Evolutionary conservation across 169 alveolate species (phyloP).

Genomic region (Plasmodium gallinaceum): DNA sequence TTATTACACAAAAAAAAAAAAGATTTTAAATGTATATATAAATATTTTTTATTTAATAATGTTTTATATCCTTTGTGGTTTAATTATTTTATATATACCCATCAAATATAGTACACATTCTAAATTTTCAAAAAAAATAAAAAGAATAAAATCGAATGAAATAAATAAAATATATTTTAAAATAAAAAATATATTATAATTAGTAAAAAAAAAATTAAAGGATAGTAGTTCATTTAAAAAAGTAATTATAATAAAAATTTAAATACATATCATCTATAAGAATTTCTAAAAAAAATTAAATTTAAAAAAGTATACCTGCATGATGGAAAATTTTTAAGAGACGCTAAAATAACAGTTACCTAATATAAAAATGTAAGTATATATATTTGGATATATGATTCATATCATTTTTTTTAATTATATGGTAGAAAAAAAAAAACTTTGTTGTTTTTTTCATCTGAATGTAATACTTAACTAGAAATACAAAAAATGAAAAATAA

Average conservation of each 20-base stretch:
- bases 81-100: slow-evolving; percentile 24
- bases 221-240: neutral
- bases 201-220: neutral
- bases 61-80: slow-evolving; percentile 9
- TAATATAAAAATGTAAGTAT: slow-evolving; percentile 1
- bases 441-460: neutral
- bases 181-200: too few relatives aligned
- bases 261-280: neutral
- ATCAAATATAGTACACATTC: slow-evolving; percentile 71
- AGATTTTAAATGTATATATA: neutral
- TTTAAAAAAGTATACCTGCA: slow-evolving; percentile 37
- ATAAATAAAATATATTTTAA: too few relatives aligned
- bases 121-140: slow-evolving; percentile 19
- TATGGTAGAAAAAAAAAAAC: neutral
- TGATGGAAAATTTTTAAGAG: slow-evolving; percentile 66
- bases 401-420: neutral
- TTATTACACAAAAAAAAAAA: neutral
- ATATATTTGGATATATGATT: neutral
- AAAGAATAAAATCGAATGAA: slow-evolving; percentile 3
- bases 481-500: neutral
- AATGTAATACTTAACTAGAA: neutral
- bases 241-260: neutral
- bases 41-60: neutral
- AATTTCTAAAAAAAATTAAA: neutral
- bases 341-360: slow-evolving; percentile 73